Base-by-base conservation (phyloP, 2,329 filamentous ascomycete species). In the Stachybotrys chlorohalonatus region DNA sequence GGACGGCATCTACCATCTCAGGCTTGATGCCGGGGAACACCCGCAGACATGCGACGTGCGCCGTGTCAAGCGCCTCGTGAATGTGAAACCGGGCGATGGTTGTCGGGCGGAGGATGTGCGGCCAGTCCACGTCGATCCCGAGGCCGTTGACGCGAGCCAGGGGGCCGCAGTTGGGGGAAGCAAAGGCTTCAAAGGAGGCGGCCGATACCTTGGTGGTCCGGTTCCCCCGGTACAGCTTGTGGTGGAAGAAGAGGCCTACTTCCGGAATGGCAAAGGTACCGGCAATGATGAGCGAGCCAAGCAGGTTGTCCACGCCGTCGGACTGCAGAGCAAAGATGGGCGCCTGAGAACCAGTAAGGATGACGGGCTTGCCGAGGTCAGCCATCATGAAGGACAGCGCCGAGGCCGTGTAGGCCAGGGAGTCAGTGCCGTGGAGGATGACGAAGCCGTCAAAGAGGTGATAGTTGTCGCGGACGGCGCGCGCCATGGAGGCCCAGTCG, bases 241-340 rank as follows among this genome's bases (percentile, higher is more conserved):
- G 89, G 71, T 94, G 90, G 78, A 96, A 96, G 75, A 95, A 96
- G 42, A 96, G 79, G 67, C 90, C 92, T 53, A 96, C 92, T 69
- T 96, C 92, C 0, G 92, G 91, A 55, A 96, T 90, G 74, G 90
- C 88, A 66, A 95, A 95, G 57, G 94, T 94, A 39, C 90, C 90
- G 3, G 92, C 92, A 54, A 96, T 87, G 65, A 96, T 90, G 64
- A 96, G 79, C 1, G 90, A 92, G 17, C 89, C 89, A 6, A 96
- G 81, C 11, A 96, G 80, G 65, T 96, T 96, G 73, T 95, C 91
- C 45, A 91, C 88, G 9, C 91, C 92, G 69, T 96, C 92, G 52
- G 88, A 94, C 70, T 96, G 91, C 31, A 95, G 81, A 57, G 92
- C 86, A 63, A 94, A 87, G 80, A 96, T 96, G 50, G 90, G 90